Base-by-base conservation (phyloP, 192 early-diverging fungal genomes). In the Linnemannia elongata region DNA sequence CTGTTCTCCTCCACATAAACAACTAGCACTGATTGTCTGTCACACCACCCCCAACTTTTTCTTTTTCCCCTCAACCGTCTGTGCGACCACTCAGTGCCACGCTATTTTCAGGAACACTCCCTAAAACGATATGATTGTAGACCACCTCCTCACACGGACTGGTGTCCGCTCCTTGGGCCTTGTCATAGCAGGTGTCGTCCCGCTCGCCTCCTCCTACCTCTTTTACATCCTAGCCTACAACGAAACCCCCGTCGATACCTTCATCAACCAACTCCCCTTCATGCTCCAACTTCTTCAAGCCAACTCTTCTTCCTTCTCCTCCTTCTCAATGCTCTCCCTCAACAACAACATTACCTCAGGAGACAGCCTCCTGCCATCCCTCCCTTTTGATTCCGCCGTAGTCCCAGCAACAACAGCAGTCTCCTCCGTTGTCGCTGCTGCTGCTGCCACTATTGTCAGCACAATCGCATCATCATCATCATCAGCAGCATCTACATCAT, bases 201-300 rank as follows among this genome's bases (percentile, higher is more conserved):
- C 82, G 12, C n/a, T 85, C 5, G 82, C 82, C 1, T 69, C 66
- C 6, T 74, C 66, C 20, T 78, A 85, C 30, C 75, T 85, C 18
- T 52, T 72, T 69, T 85, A 85, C 82, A 79, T 79, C 54, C 70
- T 85, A 52, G 77, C 82, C 52, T 85, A 85, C 68, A 79, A 76
- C 3, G 82, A 85, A 49, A 79, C 82, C 17, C 77, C 82, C n/a
- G 20, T 85, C 66, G 72, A 79, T 69, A 79, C 77, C 1, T 38
- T 85, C 60, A 47, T 85, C 9, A 70, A 8, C 22, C 77, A 85
- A 5, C 6, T 79, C 2, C 77, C 77, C 0, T 24, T 57, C 42
- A 47, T 79, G n/a, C 57, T 85, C 41, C 77, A 79, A 20, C 72
- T 85, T 13, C 35, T 85, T 9, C 77, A 76, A 1, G 36, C 82